These are phyloP conservation scores for Zoysia japonica DNA, from an alignment of 176 grass and related monocot species.

Conservation along the genomic window DNA sequence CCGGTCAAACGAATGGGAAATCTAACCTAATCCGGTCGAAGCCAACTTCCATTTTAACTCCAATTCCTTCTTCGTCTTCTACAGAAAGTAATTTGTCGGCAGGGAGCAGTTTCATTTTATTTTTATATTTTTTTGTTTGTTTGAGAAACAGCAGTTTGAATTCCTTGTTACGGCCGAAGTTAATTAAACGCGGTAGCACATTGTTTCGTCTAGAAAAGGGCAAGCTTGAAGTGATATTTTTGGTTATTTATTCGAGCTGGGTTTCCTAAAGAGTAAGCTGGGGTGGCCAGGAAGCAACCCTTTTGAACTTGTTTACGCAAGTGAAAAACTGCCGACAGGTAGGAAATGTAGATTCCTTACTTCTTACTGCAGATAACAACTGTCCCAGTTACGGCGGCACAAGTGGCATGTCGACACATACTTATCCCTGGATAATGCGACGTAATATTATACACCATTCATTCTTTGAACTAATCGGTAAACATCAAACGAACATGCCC, in stretches of 20 bases:
- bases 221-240: not conserved
- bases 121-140: no score
- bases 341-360: not conserved
- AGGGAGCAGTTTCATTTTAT: not conserved
- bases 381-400: conserved; percentile 7
- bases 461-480: no score
- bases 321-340: not conserved
- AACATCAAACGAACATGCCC: no score
- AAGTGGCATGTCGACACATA: not conserved
- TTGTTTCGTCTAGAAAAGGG: not conserved
- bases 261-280: not conserved
- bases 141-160: no score
- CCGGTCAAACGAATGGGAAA: conserved; percentile 36
- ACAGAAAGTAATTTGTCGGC: not conserved
- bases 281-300: not conserved
- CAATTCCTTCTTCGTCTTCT: not conserved
- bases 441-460: no score
- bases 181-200: no score
- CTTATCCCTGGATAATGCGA: not conserved
- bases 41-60: not conserved
- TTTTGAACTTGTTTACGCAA: not conserved
- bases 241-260: not conserved
- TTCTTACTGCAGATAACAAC: not conserved
- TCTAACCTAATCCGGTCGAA: conserved; percentile 11
- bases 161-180: no score